Base-by-base conservation (phyloP, 2,329 filamentous ascomycete species). In the Calonectria honghensis region DNA sequence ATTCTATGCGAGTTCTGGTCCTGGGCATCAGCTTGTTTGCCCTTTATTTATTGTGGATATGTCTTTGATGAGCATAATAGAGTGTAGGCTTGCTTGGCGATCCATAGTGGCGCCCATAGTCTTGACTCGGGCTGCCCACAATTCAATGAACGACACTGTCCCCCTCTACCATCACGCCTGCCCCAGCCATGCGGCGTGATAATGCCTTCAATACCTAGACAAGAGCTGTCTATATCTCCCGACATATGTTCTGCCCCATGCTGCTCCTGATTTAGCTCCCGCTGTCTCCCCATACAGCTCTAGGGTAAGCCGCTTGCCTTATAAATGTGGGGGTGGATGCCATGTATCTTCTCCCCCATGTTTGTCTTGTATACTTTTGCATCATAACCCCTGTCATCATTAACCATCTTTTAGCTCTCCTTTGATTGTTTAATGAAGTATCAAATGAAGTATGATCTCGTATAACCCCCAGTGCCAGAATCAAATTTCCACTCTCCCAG, bases 11-110 rank as follows among this genome's bases (percentile, higher is more conserved):
- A 29, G n/a, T 20, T 63, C n/a, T 31, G 16, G 57, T 63, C 37
- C 37, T 29, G n/a, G 14, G 57, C 29, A 41, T 41, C 18, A 57
- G 52, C 52, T 57, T 57, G 52, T 35, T 32, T 57, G 52, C 52
- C 29, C 6, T 32, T 57, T 20, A 41, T 63, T 63, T 52, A 65
- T n/a, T 66, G 71, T 73, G 71, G 71, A 65, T 51, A 52, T 65
- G 31, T 73, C 61, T 65, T 64, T 68, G 64, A 59, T 54, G 57
- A 48, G 45, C 32, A 39, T 57, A 54, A 50, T 59, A 31, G 24
- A 45, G 45, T 39, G 48, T 37, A 37, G 27, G 27, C 37, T 65
- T 65, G 29, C 54, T 61, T 71, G 68, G 32, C 59, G 48, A 31
- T 65, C 59, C 41, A 50, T 29, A 64, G 39, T 32, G n/a, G 10